phyloP scores from a whole-genome alignment of 768 basidiomycete species.

The Collybia nuda region DNA sequence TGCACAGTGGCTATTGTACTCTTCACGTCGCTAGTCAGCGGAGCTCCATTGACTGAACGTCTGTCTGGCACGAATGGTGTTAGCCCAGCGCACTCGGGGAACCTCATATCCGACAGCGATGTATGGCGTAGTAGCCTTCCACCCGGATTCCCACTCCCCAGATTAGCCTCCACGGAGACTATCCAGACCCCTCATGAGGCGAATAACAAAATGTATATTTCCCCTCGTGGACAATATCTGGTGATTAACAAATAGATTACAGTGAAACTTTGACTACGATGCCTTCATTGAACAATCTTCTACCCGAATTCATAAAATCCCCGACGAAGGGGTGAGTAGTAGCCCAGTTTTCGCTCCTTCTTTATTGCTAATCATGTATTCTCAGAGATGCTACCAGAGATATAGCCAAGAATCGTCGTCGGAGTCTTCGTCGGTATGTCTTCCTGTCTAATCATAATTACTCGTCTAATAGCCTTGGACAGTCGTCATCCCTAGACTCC shows the following conservation, averaged over 20 bases:
- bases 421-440: too few relatives aligned
- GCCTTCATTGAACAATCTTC: background rate
- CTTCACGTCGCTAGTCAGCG: constrained; percentile 4
- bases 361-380: too few relatives aligned
- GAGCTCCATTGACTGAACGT: background rate
- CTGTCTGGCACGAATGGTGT: background rate
- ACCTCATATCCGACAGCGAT: background rate
- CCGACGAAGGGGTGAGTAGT: constrained; percentile 4
- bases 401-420: too few relatives aligned
- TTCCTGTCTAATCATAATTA: too few relatives aligned
- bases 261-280: background rate
- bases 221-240: background rate
- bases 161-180: background rate
- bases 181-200: background rate
- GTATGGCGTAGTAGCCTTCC: background rate
- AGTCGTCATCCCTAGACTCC: too few relatives aligned
- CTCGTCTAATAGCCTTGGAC: too few relatives aligned
- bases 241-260: background rate
- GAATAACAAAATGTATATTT: background rate
- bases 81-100: background rate
- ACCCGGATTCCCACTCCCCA: background rate
- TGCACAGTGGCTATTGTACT: constrained; percentile 12
- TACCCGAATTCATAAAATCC: constrained; percentile 9
- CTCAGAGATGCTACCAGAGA: too few relatives aligned
- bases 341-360: too few relatives aligned